Base-by-base conservation (phyloP, 306 rosid species). In the Cicer arietinum region DNA sequence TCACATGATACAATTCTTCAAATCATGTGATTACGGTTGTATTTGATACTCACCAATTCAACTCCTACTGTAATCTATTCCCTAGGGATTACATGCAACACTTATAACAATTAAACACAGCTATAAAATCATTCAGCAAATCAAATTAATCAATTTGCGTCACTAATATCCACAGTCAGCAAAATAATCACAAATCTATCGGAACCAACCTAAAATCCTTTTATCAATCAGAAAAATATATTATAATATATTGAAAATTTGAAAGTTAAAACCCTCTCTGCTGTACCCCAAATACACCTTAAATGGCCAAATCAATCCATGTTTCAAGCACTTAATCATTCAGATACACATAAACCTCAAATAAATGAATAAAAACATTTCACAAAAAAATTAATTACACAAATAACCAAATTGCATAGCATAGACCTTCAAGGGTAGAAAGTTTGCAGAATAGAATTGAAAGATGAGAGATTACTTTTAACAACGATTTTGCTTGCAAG, bases 401-500 rank as follows among this genome's bases (percentile, higher is more conserved):
- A 43, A 46, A 69, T 60, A 13, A 71, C 66, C 56, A 16, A 64
- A 65, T 35, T 65, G 40, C 20, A 57, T 7, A 35, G 40, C 20
- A 57, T 7, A 35, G 0, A 59, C 35, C 42, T 8, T 18, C 7
- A 45, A 3, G 76, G 64, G 64, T 52, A 52, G 22, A 51, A 10
- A 9, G 13, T 56, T 50, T 13, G 3, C 37, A 30, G 20, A 8
- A 6, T 17, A 25, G 17, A 77, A 37, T 11, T 42, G 63, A 30
- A 30, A 30, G 37, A 30, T 4, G 5, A 52, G 68, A 6, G 0
- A 12, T 70, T 89, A 92, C 96, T 92, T 85, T 61, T 80, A 43
- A 90, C 85, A 68, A 90, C 48, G 58, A 92, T 74, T 89, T 87
- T 89, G 91, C 94, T 89, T 12, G 91, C 98, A 50, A 90, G 98